These are phyloP conservation scores for Extremus antarcticus DNA, from an alignment of 495 filamentous ascomycete species.

Conservation along the genomic window DNA sequence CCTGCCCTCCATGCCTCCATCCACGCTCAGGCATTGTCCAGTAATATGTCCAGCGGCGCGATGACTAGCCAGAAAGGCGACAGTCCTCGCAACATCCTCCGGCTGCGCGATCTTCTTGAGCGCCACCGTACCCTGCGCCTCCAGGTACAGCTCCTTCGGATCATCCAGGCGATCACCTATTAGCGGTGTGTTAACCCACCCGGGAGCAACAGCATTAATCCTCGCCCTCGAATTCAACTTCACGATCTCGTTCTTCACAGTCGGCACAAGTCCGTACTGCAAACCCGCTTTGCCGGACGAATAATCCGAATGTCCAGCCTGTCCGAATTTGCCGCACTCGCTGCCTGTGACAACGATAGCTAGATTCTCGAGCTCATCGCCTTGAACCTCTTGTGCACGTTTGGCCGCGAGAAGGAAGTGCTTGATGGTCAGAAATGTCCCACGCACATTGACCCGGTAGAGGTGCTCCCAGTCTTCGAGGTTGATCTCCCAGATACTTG, in stretches of 20 bases:
- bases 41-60: slow-evolving; percentile 44
- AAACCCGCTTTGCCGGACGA: slow-evolving; percentile 42
- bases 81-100: slow-evolving; percentile 40
- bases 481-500: slow-evolving; percentile 45
- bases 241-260: slow-evolving; percentile 46
- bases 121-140: slow-evolving; percentile 39
- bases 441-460: slow-evolving; percentile 40
- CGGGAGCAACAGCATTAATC: slow-evolving; percentile 46
- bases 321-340: slow-evolving; percentile 40
- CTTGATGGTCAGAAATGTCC: slow-evolving; percentile 48
- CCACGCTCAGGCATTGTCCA: slow-evolving; percentile 42
- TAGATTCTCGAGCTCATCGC: slow-evolving; percentile 37
- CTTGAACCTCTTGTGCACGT: slow-evolving; percentile 26
- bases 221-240: slow-evolving; percentile 40
- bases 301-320: slow-evolving; percentile 42
- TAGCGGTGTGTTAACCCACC: slow-evolving; percentile 39
- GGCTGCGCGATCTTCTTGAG: slow-evolving; percentile 39
- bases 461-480: slow-evolving; percentile 42
- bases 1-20: slow-evolving; percentile 42
- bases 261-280: slow-evolving; percentile 43
- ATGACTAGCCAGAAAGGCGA: slow-evolving; percentile 44
- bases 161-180: slow-evolving; percentile 40
- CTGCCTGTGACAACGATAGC: slow-evolving; percentile 47
- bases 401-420: slow-evolving; percentile 40
- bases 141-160: slow-evolving; percentile 35